Base-by-base conservation (phyloP, 176 grass and related monocot species). In the Eleusine indica region DNA sequence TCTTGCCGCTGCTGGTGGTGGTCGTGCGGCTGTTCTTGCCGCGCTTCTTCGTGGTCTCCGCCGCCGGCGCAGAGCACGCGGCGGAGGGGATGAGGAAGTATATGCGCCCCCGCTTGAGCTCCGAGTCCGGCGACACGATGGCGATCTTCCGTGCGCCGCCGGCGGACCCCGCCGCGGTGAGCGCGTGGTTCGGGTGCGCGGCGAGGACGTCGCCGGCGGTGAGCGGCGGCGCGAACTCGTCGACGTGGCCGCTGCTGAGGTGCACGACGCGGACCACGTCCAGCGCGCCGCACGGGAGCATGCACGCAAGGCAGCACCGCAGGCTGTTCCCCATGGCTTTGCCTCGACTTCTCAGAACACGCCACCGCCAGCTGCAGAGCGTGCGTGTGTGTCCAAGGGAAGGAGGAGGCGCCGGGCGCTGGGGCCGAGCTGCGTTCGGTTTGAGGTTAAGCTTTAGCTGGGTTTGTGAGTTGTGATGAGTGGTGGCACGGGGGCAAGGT, bases 241-340 rank as follows among this genome's bases (percentile, higher is more conserved):
- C 89, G 64, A 98, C 89, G 69, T 80, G 95, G 12, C 95, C 95
- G 83, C 88, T 93, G 2, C 88, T 93, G 2, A 98, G 88, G 85
- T 98, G 95, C 38, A 98, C 92, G 21, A 98, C 88, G 47, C 95
- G 91, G 82, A 88, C 80, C 18, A 98, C 92, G 88, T 98, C 95
- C 62, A 98, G 84, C 62, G 95, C 95, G 76, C 95, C 95, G 88
- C 95, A 98, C 60, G 95, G 95, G 44, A 98, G 89, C 82, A 98
- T 88, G 81, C 95, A 98, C 57, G 95, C 91, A 68, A 98, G 88
- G 86, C 92, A 98, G 73, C 95, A 98, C 53, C 95, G 88, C 18
- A 98, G 85, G 89, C 92, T 98, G 76, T 95, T 98, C 40, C 95
- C 95, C 95, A 98, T 98, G 9, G 41, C 57, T 47, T 9, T 0